phyloP scores from a whole-genome alignment of 306 rosid species.

The Astragalus glycyphyllos region DNA sequence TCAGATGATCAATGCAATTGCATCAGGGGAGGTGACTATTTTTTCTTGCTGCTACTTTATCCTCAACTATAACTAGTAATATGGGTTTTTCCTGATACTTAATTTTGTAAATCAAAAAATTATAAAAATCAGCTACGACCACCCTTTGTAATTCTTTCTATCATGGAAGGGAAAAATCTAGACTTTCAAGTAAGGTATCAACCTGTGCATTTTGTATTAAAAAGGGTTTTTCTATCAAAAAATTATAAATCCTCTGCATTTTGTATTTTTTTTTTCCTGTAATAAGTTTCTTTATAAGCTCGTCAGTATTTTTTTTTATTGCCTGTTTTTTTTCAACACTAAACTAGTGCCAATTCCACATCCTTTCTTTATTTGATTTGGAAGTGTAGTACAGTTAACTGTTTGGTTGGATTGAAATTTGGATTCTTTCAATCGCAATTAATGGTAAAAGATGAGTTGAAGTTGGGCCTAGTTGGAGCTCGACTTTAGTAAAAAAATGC shows the following conservation, averaged over 20 bases:
- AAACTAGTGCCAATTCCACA: background rate
- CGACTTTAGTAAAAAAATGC: no score
- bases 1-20: conserved; percentile 6
- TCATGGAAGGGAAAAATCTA: conserved; percentile 6
- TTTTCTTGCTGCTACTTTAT: conserved; percentile 9
- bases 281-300: conserved; percentile 4
- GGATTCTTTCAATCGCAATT: background rate
- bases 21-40: conserved; percentile 1
- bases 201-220: background rate
- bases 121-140: conserved; percentile 17
- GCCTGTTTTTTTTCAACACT: background rate
- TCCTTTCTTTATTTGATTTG: background rate
- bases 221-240: no score
- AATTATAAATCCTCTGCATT: background rate
- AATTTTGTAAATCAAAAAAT: background rate
- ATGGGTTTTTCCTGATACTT: conserved; percentile 7
- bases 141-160: background rate
- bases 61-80: background rate
- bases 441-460: no score
- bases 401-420: background rate
- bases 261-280: background rate
- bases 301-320: background rate
- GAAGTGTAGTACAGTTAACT: background rate
- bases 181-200: background rate
- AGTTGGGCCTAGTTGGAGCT: no score